phyloP scores from a whole-genome alignment of 371 early-diverging fungal genomes.

The Coemansia sp. region DNA sequence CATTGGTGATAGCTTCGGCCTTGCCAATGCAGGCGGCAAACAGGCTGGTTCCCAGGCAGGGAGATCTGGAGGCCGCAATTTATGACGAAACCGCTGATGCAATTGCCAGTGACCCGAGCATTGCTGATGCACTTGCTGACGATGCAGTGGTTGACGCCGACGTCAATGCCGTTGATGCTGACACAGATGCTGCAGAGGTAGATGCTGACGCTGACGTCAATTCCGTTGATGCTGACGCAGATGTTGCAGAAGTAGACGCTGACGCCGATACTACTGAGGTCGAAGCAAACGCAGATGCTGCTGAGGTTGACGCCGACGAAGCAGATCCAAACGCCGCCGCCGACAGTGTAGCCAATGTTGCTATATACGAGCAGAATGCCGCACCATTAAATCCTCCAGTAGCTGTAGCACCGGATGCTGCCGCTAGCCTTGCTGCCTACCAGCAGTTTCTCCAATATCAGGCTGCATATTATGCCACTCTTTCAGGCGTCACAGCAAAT shows the following conservation, averaged over 20 bases:
- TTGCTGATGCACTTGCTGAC: background rate
- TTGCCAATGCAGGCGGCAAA: constrained; percentile 10
- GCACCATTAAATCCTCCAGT: background rate
- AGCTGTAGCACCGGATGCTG: background rate
- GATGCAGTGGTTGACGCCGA: background rate
- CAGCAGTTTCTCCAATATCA: background rate
- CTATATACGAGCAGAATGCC: background rate
- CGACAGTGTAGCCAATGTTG: background rate
- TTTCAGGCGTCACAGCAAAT: background rate
- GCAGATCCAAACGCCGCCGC: background rate
- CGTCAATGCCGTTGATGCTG: background rate
- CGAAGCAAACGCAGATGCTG: background rate
- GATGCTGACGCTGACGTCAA: background rate
- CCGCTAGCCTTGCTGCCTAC: background rate
- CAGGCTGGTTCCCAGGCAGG: constrained; percentile 8
- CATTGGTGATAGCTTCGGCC: constrained; percentile 21
- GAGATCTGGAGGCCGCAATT: constrained; percentile 21
- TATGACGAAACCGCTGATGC: constrained; percentile 13
- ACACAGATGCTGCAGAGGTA: background rate
- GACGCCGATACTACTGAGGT: background rate
- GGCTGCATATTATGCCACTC: background rate
- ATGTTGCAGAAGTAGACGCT: background rate
- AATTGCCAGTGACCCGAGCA: background rate
- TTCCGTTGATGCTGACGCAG: background rate
- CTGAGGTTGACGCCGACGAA: background rate